Percentiles rank a stretch among this genome's conserved stretches.
Conservation (phyloP, 2,329 filamentous ascomycete genomes). For the Basipetospora chlamydospora region DNA sequence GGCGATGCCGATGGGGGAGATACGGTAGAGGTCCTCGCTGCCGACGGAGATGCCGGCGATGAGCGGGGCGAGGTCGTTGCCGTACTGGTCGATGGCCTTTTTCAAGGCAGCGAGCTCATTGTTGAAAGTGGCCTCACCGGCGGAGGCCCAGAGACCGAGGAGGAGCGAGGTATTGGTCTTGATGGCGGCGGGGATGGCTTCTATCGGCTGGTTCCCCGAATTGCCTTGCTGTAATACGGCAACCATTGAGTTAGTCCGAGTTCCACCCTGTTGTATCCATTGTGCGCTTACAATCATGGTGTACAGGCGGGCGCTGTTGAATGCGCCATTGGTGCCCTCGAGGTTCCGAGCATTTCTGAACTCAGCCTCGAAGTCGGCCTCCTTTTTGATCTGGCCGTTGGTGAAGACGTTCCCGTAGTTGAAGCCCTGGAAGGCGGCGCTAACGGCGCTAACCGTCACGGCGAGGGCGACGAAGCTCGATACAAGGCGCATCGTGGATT, state of each 20-base stretch:
- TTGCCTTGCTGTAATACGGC: conserved; percentile 38
- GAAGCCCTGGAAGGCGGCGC: conserved; percentile 45
- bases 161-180: conserved; percentile 64
- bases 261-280: too few relatives aligned
- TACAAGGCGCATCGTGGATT: conserved; percentile 8
- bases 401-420: conserved; percentile 55
- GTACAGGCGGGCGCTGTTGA: conserved; percentile 59
- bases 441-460: conserved; percentile 5
- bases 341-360: conserved; percentile 53
- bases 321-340: conserved; percentile 44
- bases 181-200: conserved; percentile 71
- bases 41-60: conserved; percentile 77
- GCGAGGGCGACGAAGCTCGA: conserved; percentile 4
- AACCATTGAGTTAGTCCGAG: neutral
- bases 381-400: conserved; percentile 42
- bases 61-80: conserved; percentile 45
- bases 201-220: conserved; percentile 48
- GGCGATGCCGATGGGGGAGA: conserved; percentile 52
- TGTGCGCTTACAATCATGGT: conserved; percentile 46
- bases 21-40: conserved; percentile 74
- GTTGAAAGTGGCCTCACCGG: conserved; percentile 43
- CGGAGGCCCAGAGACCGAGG: conserved; percentile 72
- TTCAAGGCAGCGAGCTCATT: conserved; percentile 64
- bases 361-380: conserved; percentile 54
- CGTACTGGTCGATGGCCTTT: conserved; percentile 54